Conservation (phyloP, 768 basidiomycete genomes). For the Kwoniella sp. region DNA sequence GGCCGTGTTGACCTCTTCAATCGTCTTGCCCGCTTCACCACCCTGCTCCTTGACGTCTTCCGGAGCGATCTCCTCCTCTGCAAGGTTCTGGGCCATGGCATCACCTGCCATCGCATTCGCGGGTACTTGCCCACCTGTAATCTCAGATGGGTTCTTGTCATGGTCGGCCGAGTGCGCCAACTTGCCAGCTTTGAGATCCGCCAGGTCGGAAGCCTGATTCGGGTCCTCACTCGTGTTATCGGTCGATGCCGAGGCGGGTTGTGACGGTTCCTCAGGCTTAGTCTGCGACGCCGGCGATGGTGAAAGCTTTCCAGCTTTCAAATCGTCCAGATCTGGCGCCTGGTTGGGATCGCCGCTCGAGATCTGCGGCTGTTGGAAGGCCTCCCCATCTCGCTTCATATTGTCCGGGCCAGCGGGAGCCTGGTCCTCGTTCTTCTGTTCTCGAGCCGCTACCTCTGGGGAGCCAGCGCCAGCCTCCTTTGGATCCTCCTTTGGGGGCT, state of each 20-base stretch:
- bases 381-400: too few species aligned
- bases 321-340: constrained; percentile 11
- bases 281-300: not conserved
- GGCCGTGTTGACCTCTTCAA: constrained; percentile 22
- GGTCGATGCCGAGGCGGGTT: not conserved
- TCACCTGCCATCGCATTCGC: constrained; percentile 16
- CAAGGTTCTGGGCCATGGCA: constrained; percentile 17
- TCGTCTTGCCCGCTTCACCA: constrained; percentile 22
- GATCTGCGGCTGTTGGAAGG: too few species aligned
- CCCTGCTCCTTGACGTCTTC: constrained; percentile 28
- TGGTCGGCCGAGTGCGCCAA: not conserved
- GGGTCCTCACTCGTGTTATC: constrained; percentile 12
- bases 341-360: constrained; percentile 18
- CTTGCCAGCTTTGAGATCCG: constrained; percentile 24
- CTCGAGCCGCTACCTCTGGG: not conserved
- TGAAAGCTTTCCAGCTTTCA: constrained; percentile 15
- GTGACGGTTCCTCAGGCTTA: not conserved
- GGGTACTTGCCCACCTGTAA: not conserved
- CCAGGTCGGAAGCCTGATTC: constrained; percentile 28
- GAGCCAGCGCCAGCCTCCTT: not conserved
- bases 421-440: not conserved
- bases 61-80: constrained; percentile 14
- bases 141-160: constrained; percentile 2
- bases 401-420: not conserved
- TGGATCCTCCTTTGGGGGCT: constrained; percentile 12